Conservation (phyloP, 768 basidiomycete genomes). For the Mycena pura region DNA sequence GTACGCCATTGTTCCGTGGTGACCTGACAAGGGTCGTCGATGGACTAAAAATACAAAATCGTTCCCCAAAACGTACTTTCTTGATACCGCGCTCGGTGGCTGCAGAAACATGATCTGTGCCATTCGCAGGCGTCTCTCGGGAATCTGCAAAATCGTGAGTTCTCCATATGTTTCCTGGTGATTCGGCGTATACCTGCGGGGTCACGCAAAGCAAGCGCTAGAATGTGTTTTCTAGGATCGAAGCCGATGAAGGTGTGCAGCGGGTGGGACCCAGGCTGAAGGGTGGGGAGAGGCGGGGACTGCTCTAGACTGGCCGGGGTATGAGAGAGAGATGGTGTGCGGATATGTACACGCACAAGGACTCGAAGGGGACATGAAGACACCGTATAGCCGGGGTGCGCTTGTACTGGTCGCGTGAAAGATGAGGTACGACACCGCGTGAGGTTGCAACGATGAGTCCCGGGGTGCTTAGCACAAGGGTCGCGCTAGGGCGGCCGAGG, state of each 20-base stretch:
- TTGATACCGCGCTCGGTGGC: conserved; percentile 73
- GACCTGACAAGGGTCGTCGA: conserved; percentile 47
- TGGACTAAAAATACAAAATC: not conserved
- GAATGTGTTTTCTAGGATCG: conserved; percentile 49
- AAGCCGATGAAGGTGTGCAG: conserved; percentile 75
- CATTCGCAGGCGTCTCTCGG: conserved; percentile 77
- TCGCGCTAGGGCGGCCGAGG: too few species aligned
- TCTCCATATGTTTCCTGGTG: too few species aligned
- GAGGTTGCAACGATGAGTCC: conserved; percentile 67
- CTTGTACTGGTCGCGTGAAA: conserved; percentile 66
- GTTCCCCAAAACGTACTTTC: conserved; percentile 36
- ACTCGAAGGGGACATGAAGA: conserved; percentile 78
- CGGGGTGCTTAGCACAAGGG: too few species aligned
- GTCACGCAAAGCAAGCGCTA: conserved; percentile 70
- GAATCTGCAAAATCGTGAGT: too few species aligned
- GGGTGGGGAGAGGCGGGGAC: conserved; percentile 68
- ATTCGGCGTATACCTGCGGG: too few species aligned
- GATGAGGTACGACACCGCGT: conserved; percentile 76
- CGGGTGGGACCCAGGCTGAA: conserved; percentile 57
- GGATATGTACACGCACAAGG: conserved; percentile 64
- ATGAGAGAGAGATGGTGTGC: conserved; percentile 16
- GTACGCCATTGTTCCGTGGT: conserved; percentile 60
- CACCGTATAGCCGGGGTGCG: conserved; percentile 58
- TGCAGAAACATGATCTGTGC: conserved; percentile 60
- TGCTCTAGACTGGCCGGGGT: conserved; percentile 60